Conservation (phyloP, 2,329 filamentous ascomycete species). For the Ustulina deusta region DNA sequence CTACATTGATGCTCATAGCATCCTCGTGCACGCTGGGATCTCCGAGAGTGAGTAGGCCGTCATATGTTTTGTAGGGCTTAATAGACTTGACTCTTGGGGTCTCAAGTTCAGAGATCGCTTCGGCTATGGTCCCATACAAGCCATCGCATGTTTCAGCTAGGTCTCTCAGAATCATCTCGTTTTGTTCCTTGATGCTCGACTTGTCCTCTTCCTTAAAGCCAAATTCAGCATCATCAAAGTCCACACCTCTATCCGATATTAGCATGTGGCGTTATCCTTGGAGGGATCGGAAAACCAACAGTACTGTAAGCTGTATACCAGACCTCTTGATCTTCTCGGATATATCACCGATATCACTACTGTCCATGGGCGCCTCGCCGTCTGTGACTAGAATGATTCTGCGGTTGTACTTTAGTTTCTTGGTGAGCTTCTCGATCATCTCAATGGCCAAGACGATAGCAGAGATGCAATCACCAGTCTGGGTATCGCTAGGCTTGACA, state of each 20-base stretch:
- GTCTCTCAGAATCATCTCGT: conserved; percentile 75
- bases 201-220: conserved; percentile 95
- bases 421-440: conserved; percentile 85
- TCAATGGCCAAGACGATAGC: conserved; percentile 87
- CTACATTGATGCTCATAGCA: conserved; percentile 84
- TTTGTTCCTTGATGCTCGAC: conserved; percentile 74
- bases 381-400: conserved; percentile 89
- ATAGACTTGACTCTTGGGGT: conserved; percentile 80
- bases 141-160: conserved; percentile 78
- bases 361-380: conserved; percentile 78
- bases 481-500: conserved; percentile 75
- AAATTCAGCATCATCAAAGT: conserved; percentile 92
- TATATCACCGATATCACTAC: conserved; percentile 77
- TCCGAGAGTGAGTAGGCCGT: conserved; percentile 83
- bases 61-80: conserved; percentile 82
- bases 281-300: conserved; percentile 68
- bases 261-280: conserved; percentile 19
- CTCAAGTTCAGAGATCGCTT: conserved; percentile 84
- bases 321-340: conserved; percentile 78
- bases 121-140: conserved; percentile 83
- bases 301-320: conserved; percentile 80
- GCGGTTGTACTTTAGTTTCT: conserved; percentile 83
- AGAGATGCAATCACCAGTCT: conserved; percentile 85
- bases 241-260: conserved; percentile 73
- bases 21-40: conserved; percentile 78